Conservation (phyloP, 2,329 filamentous ascomycete species). For the Curvularia verruculosa region DNA sequence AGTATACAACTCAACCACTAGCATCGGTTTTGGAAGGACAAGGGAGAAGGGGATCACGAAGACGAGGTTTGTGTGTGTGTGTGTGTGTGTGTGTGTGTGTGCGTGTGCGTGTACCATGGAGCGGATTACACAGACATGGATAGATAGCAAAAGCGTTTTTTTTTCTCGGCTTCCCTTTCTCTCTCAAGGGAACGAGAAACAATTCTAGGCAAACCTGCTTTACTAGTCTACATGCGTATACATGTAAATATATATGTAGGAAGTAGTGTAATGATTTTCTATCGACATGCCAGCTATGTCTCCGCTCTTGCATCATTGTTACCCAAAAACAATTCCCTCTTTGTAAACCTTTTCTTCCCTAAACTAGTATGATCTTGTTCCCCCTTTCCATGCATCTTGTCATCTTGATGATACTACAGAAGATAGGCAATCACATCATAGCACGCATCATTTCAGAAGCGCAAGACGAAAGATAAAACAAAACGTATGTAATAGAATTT, state of each 20-base stretch:
- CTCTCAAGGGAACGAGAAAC: background rate
- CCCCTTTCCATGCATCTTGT: too few relatives aligned
- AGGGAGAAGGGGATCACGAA: background rate
- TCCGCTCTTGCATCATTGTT: too few relatives aligned
- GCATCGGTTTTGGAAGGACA: background rate
- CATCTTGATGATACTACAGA: too few relatives aligned
- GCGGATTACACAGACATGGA: background rate
- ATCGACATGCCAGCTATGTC: background rate
- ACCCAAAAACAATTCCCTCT: background rate
- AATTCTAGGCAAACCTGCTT: background rate
- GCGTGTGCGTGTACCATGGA: background rate
- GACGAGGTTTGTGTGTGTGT: too few relatives aligned
- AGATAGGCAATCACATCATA: too few relatives aligned
- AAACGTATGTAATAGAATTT: background rate
- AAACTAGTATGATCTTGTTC: background rate
- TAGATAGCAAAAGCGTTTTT: background rate
- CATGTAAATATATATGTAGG: background rate
- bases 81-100: too few relatives aligned
- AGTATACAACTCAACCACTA: background rate
- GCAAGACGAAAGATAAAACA: too few relatives aligned
- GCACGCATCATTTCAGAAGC: too few relatives aligned
- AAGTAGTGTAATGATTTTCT: background rate
- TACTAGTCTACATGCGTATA: background rate
- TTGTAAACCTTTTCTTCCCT: too few relatives aligned
- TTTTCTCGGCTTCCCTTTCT: background rate